Base-by-base conservation (phyloP, 495 filamentous ascomycete species). In the Hyaloscypha finlandica region DNA sequence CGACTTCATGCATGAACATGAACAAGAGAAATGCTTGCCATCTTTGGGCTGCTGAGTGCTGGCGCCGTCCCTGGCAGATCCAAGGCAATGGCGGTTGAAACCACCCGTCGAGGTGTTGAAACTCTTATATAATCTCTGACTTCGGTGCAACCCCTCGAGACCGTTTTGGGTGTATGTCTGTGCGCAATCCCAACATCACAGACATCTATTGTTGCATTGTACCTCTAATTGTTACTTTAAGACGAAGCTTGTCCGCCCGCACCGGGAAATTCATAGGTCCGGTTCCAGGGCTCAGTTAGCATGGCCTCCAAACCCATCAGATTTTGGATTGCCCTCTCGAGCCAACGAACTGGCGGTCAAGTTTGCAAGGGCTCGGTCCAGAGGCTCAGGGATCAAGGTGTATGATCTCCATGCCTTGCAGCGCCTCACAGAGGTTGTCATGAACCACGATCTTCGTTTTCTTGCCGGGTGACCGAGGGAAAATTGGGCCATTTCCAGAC, bases 1-100 rank as follows among this genome's bases (percentile, higher is more conserved):
- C 71, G 68, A 73, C 67, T 73, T 73, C 71, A 73, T 73, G 71
- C 71, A 73, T 73, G 71, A 73, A 73, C 71, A 66, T 70, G 71
- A 73, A 70, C 63, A 37, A 64, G 62, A 64, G 55, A 33, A 48
- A 68, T 68, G 64, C 64, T 67, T 68, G 64, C 65, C 45, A 56
- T 62, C 56, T 54, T 68, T 52, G 63, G 66, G 61, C 45, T 63
- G 60, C 62, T 64, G 5, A 32, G 57, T 58, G 57, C 29, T 63
- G 55, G 51, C 54, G 31, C 22, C 45, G 33, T 63, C 56, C 54
- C 42, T 29, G 58, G 56, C n/a, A 45, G 29, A 48, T 22, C 42
- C 53, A 60, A 37, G 59, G 66, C 11, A 35, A 20, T 60, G 39
- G 58, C 58, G 64, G 58, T 70, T 73, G 70, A 72, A 72, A 72